Conservation (phyloP, 345 rosid species). For the Carallia brachiata region DNA sequence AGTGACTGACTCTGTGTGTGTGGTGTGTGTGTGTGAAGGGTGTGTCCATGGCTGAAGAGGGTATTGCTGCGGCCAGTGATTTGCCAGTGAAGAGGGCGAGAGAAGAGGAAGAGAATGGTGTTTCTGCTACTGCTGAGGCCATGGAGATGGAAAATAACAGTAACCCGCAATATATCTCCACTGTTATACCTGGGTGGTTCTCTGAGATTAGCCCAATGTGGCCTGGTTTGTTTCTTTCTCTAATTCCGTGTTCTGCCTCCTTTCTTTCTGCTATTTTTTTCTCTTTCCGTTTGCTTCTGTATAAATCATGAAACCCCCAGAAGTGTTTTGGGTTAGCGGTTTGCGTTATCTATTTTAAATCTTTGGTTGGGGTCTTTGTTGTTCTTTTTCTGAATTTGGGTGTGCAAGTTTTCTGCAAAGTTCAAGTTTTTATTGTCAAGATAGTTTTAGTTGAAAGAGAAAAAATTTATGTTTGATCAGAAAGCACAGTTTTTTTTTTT, state of each 20-base stretch:
- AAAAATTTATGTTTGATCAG: too few species aligned
- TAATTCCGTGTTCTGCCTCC: neutral
- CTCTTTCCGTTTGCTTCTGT: neutral
- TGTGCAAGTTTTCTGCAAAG: too few species aligned
- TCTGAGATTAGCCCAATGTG: conserved; percentile 87
- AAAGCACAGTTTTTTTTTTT: too few species aligned
- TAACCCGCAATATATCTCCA: conserved; percentile 39
- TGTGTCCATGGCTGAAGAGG: conserved; percentile 23
- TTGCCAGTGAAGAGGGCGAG: conserved; percentile 54
- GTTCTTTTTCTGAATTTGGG: too few species aligned
- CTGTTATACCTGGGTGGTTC: conserved; percentile 83
- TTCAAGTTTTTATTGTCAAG: too few species aligned
- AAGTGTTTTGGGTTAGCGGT: neutral
- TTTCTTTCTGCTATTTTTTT: neutral
- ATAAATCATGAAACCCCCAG: neutral
- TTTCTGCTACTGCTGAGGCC: conserved; percentile 28
- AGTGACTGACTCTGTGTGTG: neutral
- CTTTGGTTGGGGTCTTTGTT: too few species aligned
- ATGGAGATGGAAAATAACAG: conserved; percentile 39
- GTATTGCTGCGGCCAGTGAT: conserved; percentile 26
- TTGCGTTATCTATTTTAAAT: too few species aligned
- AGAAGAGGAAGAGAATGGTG: conserved; percentile 51
- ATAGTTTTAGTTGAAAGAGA: too few species aligned
- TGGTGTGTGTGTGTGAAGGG: neutral
- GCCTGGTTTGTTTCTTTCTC: conserved; percentile 57